Evolutionary conservation across 2,329 filamentous ascomycete genomes (phyloP).

Genomic region (Geosmithia morbida): DNA sequence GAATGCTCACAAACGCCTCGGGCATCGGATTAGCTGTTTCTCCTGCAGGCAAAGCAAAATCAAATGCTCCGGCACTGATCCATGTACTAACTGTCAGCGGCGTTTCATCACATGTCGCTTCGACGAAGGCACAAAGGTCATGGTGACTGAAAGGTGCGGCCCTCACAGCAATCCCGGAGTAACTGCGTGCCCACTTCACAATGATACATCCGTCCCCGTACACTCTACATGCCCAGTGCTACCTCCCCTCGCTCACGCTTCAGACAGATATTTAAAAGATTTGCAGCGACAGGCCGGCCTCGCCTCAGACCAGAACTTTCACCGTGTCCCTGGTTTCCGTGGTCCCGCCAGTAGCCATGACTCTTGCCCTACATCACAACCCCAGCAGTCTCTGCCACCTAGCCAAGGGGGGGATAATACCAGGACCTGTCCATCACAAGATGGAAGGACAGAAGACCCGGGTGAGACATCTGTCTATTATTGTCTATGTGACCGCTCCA

Average conservation of each 20-base stretch:
- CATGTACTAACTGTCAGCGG: constrained; percentile 16
- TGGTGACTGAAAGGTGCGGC: constrained; percentile 16
- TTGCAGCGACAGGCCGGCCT: constrained; percentile 7
- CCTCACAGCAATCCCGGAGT: background rate
- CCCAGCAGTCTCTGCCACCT: background rate
- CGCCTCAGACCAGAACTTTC: background rate
- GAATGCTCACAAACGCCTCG: background rate
- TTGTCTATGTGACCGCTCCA: background rate
- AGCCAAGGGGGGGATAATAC: background rate
- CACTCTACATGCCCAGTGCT: background rate
- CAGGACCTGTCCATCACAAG: background rate
- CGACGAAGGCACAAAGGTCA: constrained; percentile 12
- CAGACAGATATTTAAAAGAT: constrained; percentile 10
- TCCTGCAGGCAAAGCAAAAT: constrained; percentile 18
- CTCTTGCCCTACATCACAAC: background rate
- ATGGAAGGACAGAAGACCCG: background rate
- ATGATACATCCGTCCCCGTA: no score
- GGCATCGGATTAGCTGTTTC: constrained; percentile 10
- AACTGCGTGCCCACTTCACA: background rate
- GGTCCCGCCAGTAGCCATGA: background rate
- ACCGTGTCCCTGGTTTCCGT: background rate
- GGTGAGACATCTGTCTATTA: background rate
- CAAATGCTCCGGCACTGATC: constrained; percentile 18
- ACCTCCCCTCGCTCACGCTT: background rate
- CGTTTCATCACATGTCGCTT: constrained; percentile 16